phyloP scores from a whole-genome alignment of 768 basidiomycete species.

The Auricularia heimuer region DNA sequence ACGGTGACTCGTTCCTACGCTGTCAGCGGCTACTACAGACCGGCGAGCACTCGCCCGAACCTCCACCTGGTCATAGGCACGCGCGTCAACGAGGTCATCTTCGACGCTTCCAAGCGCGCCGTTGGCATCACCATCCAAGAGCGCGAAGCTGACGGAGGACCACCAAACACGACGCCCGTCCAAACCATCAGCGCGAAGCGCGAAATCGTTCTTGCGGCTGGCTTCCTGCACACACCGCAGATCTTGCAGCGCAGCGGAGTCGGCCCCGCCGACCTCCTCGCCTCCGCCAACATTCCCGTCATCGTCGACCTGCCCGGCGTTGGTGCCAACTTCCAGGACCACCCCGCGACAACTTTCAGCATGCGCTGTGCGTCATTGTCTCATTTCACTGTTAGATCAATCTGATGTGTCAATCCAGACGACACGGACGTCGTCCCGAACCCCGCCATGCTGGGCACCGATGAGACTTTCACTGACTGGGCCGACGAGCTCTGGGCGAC shows the following conservation, averaged over 20 bases:
- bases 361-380: background rate
- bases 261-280: slow-evolving; percentile 31
- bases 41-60: background rate
- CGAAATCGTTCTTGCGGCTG: background rate
- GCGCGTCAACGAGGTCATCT: slow-evolving; percentile 1
- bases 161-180: background rate
- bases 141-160: background rate
- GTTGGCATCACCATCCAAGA: background rate
- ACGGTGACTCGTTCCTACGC: background rate
- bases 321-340: slow-evolving; percentile 12
- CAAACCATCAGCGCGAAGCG: background rate
- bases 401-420: background rate
- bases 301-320: slow-evolving; percentile 26
- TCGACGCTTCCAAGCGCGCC: background rate
- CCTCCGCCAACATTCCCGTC: slow-evolving; percentile 19
- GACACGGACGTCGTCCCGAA: background rate
- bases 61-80: background rate
- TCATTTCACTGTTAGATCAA: background rate
- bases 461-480: background rate
- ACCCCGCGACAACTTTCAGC: background rate
- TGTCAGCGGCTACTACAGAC: background rate
- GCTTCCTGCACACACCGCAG: background rate
- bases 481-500: slow-evolving; percentile 1
- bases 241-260: slow-evolving; percentile 24
- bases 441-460: background rate